phyloP scores from a whole-genome alignment of 257 asterid species.

The Solanum habrochaites region DNA sequence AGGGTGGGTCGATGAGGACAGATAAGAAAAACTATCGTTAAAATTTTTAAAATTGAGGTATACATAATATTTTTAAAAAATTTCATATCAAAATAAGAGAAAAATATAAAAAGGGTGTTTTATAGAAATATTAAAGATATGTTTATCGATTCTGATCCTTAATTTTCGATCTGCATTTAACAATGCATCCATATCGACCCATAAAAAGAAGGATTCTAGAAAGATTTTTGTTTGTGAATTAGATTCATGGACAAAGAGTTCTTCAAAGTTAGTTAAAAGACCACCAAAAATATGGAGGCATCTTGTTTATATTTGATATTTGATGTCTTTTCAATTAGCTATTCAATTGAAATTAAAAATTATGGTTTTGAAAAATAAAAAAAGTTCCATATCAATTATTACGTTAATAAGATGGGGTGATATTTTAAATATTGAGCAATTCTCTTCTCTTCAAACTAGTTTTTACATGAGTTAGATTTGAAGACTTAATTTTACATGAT shows the following conservation, averaged over 20 bases:
- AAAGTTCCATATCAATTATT: no score
- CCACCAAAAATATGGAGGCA: background rate
- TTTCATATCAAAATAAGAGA: background rate
- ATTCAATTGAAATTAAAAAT: no score
- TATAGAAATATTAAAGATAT: no score
- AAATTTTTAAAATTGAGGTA: accelerated
- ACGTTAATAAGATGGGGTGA: no score
- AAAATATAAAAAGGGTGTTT: accelerated
- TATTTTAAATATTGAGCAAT: no score
- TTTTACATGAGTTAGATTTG: no score
- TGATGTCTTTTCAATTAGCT: background rate
- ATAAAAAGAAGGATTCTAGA: background rate
- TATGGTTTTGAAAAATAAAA: no score
- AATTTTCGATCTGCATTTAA: no score
- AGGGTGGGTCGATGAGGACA: background rate
- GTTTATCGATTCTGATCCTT: accelerated
- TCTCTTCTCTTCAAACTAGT: no score
- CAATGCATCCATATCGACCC: background rate
- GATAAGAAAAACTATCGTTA: accelerated
- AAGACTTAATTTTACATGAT: no score
- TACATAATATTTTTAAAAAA: accelerated
- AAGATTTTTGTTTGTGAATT: background rate
- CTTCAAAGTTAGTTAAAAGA: background rate
- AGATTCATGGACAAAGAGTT: background rate
- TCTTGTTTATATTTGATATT: background rate